Evolutionary conservation across 441 rosid species (phyloP), one percentile per base, ranked within the genome.

Genomic region (Melianthus villosus): DNA sequence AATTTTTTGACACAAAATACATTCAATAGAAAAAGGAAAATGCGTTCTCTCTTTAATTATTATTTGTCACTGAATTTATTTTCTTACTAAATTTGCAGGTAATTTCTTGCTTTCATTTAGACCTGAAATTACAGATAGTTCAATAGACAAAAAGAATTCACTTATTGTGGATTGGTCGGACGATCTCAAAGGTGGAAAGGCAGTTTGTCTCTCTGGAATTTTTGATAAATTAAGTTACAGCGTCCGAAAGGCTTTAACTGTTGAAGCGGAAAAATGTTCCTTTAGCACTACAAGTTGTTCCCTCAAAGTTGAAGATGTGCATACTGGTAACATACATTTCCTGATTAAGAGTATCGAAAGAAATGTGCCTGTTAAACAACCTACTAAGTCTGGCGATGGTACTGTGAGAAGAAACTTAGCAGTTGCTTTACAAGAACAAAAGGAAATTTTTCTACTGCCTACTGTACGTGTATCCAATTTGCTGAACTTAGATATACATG

Each of bases 101-200:
- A 89, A 84, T 58, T 81, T 84, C 71, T 68, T 83, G 46, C 67
- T 89, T 56, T 79, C 98, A 40, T 81, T 89, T 65, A 71, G 94
- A 72, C 98, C 98, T 39, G 68, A 75, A 60, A 53, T 76, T 27
- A 40, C 71, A 53, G 70, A 67, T 43, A 61, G 40, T 40, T 43
- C 56, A 39, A 50, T 46, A 32, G 60, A 51, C 51, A 53, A 60
- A 45, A 54, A 40, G 52, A 59, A 59, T 45, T 41, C 67, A 26
- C 63, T 73, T 49, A 71, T 73, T 41, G 76, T 69, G 37, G 89
- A 67, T 54, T 89, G 94, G 96, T 84, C 98, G 37, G 84, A 77
- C 40, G 85, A 84, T 52, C 74, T 89, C 43, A 69, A 67, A 72
- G 96, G 94, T 39, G 95, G 82, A 53, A 89, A 83, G 68, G 96